phyloP scores from a whole-genome alignment of 257 asterid species.

The Nemophila menziesii region DNA sequence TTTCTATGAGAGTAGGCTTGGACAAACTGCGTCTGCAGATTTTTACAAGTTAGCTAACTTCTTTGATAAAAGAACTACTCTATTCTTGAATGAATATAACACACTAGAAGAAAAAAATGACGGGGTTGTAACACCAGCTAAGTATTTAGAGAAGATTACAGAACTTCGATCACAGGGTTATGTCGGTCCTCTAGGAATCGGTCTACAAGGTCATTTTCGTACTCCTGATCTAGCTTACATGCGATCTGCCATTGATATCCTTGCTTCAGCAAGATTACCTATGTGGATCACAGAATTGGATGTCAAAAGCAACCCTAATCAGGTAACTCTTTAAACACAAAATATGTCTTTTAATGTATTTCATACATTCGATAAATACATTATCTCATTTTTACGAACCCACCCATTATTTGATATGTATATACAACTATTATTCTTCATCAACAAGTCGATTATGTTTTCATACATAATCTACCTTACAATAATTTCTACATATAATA shows the following conservation, averaged over 20 bases:
- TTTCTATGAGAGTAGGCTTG: slow-evolving; percentile 37
- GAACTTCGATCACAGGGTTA: slow-evolving; percentile 29
- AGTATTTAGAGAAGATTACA: slow-evolving; percentile 29
- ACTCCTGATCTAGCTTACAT: slow-evolving; percentile 10
- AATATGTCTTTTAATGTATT: no score
- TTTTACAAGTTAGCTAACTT: slow-evolving; percentile 22
- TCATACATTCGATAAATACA: no score
- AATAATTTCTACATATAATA: no score
- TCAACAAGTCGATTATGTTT: no score
- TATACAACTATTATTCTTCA: no score
- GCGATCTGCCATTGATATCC: slow-evolving; percentile 16
- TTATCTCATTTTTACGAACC: no score
- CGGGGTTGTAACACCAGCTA: slow-evolving; percentile 23
- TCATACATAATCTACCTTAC: no score
- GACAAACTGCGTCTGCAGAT: slow-evolving; percentile 11
- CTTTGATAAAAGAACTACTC: slow-evolving; percentile 25
- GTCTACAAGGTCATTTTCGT: slow-evolving; percentile 22
- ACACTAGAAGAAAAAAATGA: slow-evolving; percentile 44
- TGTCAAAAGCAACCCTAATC: slow-evolving; percentile 10
- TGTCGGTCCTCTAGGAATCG: slow-evolving; percentile 25
- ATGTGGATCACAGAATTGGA: slow-evolving; percentile 32
- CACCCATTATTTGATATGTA: no score
- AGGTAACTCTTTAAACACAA: slow-evolving; percentile 7
- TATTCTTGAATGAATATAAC: slow-evolving; percentile 52
- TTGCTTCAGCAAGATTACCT: slow-evolving; percentile 31